Evolutionary conservation across 495 filamentous ascomycete species (phyloP), one percentile per base, ranked within the genome.

Genomic region (Aspergillus funiculosus): DNA sequence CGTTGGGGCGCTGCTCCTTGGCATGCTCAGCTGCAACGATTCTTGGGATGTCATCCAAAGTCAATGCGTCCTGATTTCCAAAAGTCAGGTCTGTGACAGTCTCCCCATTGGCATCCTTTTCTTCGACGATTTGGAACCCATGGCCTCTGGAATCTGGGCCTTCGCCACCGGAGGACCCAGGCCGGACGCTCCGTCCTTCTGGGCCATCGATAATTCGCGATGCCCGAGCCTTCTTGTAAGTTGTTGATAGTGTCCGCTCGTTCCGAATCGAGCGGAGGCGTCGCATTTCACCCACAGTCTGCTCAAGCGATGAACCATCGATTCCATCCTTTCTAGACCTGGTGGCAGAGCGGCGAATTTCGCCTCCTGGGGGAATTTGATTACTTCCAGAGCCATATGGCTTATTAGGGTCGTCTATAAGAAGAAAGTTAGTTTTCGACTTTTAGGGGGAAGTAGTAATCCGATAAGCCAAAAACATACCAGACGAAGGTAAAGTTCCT

Each of bases 1-100:
- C 89, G 57, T 87, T 94, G 13, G 89, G 83, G 42, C 89, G 79
- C 60, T 94, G 90, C 59, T 95, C 90, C 59, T 85, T 82, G 20
- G 92, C 90, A 67, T 97, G 92, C 56, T 96, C 88, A 6, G 91
- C 87, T 2, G 92, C 92, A 31, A 96, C 87, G 51, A 99, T 94
- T 50, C 91, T 77, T n/a, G 92, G 91, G 50, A 99, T 96, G 59
- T 99, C 92, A 62, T 97, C 92, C 44, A 99, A 70, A 4, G 89
- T 95, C 25, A 97, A 72, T 10, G 87, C 86, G 69, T 96, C 89
- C 46, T 91, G 85, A 52, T 86, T 79, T n/a, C 86, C 87, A 52
- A 98, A 86, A 35, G 86, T 87, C 50, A 89, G 71, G 42, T 89
- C 83, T 18, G 79, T 81, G 17, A 78, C 76, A n/a, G 76, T 73